Percentiles rank a stretch among this genome's conserved stretches.
phyloP scores from a whole-genome alignment of 1,284 basidiomycete genomes.

The Cryptococcus sp. region DNA sequence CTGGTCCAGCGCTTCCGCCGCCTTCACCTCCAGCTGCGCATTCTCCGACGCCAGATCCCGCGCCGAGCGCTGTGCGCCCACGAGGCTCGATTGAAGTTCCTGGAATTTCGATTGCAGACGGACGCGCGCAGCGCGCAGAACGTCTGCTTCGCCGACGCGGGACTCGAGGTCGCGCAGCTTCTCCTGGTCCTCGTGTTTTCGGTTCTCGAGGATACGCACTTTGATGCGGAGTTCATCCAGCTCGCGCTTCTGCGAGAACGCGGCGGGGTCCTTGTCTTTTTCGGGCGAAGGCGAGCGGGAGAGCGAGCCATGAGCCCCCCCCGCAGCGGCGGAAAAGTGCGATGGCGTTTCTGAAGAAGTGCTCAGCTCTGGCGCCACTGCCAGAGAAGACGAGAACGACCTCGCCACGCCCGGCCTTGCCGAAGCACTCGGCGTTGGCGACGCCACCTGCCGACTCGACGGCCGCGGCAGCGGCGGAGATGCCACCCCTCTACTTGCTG shows the following conservation, averaged over 20 bases:
- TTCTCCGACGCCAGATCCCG: slow-evolving; percentile 64
- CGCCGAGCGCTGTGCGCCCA: slow-evolving; percentile 62
- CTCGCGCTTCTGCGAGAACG: slow-evolving; percentile 37
- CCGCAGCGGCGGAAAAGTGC: neutral
- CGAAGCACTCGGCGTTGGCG: slow-evolving; percentile 5
- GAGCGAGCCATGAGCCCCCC: neutral
- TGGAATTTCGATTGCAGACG: slow-evolving; percentile 85
- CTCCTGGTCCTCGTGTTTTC: slow-evolving; percentile 79
- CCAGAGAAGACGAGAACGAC: slow-evolving; percentile 16
- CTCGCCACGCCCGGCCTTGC: slow-evolving; percentile 5
- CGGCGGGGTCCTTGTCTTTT: slow-evolving; percentile 8
- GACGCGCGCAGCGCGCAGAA: slow-evolving; percentile 76
- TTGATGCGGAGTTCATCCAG: slow-evolving; percentile 79
- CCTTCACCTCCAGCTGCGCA: slow-evolving; percentile 60
- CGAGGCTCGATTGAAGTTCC: slow-evolving; percentile 71
- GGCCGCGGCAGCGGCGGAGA: slow-evolving; percentile 5
- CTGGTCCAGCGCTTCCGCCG: slow-evolving; percentile 75
- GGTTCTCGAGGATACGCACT: slow-evolving; percentile 77
- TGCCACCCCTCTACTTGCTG: neutral
- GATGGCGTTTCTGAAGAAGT: neutral
- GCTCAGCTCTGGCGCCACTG: slow-evolving; percentile 5
- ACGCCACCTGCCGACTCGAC: neutral
- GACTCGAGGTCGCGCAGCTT: slow-evolving; percentile 80
- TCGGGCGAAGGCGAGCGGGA: slow-evolving; percentile 18
- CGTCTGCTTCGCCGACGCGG: slow-evolving; percentile 74